These are phyloP conservation scores for Lichtheimia hyalospora DNA, from an alignment of 371 early-diverging fungal species.

Conservation along the genomic window DNA sequence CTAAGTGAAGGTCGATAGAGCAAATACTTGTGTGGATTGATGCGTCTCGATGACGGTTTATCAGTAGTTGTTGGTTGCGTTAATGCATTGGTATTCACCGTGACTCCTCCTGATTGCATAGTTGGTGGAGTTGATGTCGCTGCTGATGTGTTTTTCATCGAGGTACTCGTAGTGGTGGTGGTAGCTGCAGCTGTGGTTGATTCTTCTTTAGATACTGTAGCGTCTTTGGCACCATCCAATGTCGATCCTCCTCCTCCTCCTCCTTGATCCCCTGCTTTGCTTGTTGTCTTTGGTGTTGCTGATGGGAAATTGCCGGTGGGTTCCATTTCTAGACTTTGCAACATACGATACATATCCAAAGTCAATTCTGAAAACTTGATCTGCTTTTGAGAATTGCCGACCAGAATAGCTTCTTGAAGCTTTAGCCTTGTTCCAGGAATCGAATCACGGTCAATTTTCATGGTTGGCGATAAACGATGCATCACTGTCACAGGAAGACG, in stretches of 20 bases:
- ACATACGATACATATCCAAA: conserved; percentile 93
- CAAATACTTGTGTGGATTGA: conserved; percentile 93
- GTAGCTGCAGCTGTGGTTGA: too few relatives aligned
- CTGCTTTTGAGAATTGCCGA: conserved; percentile 88
- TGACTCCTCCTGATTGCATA: neutral
- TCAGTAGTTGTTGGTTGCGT: conserved; percentile 6
- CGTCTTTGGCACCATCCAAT: neutral
- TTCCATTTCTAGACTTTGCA: conserved; percentile 76
- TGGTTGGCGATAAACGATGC: conserved; percentile 61
- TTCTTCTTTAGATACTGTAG: neutral
- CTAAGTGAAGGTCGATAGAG: conserved; percentile 87
- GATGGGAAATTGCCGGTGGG: neutral
- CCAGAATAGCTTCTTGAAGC: conserved; percentile 92
- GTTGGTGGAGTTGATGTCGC: conserved; percentile 8
- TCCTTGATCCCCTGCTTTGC: neutral
- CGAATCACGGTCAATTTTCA: conserved; percentile 53
- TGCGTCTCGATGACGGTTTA: conserved; percentile 26
- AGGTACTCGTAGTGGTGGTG: too few relatives aligned
- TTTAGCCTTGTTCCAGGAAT: conserved; percentile 46
- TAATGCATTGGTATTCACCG: neutral
- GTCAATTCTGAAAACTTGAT: conserved; percentile 96
- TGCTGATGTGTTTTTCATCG: neutral
- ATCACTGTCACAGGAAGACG: conserved; percentile 58
- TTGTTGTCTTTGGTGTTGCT: neutral
- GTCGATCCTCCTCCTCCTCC: neutral